Evolutionary conservation across 805 yeast species (phyloP).

Genomic region (Wickerhamiella azymoides): DNA sequence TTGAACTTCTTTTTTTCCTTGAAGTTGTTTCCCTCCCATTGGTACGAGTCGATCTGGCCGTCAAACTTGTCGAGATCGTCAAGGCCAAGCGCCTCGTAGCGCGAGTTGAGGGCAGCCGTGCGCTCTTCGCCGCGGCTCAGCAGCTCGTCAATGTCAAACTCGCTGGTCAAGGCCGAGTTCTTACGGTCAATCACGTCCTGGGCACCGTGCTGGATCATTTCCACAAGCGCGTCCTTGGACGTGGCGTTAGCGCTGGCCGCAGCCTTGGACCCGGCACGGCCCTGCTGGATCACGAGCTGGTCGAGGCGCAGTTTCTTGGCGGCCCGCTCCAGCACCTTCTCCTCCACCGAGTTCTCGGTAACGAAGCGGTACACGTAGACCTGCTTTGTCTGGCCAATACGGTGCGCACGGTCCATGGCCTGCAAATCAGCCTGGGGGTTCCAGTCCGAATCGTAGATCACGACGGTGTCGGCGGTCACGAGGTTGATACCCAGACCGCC

Average conservation of each 20-base stretch:
- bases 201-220: conserved; percentile 97
- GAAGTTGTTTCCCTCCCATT: conserved; percentile 88
- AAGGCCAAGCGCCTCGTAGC: conserved; percentile 72
- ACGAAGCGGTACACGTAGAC: conserved; percentile 86
- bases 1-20: conserved; percentile 33
- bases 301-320: conserved; percentile 86
- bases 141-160: conserved; percentile 64
- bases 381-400: conserved; percentile 95
- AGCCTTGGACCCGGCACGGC: conserved; percentile 37
- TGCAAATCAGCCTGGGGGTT: conserved; percentile 96
- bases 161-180: conserved; percentile 18
- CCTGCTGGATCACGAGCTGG: conserved; percentile 92
- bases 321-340: conserved; percentile 88
- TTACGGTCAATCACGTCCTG: conserved; percentile 58
- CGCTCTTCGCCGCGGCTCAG: conserved; percentile 68
- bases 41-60: conserved; percentile 57
- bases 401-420: conserved; percentile 96
- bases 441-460: conserved; percentile 90
- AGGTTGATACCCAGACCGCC: conserved; percentile 93
- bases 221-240: conserved; percentile 66
- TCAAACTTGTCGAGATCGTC: conserved; percentile 90
- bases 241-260: conserved; percentile 29
- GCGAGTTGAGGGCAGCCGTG: conserved; percentile 64
- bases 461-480: conserved; percentile 82
- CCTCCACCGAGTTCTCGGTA: conserved; percentile 92